Conservation (phyloP, 352 stramenopile genomes). For the Phytophthora meadii region DNA sequence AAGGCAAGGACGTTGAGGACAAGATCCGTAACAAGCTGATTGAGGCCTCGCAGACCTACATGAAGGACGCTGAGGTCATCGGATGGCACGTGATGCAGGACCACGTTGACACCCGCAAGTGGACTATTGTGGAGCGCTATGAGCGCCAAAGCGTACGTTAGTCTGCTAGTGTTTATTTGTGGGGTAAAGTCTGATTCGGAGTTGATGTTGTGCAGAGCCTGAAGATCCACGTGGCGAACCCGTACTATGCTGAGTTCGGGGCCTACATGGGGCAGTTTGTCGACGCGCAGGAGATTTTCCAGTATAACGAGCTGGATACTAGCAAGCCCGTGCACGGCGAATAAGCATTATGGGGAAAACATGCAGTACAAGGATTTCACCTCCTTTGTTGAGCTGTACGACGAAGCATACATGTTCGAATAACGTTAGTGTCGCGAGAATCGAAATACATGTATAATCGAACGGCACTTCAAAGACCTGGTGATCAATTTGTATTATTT, state of each 20-base stretch:
- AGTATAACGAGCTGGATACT: constrained; percentile 30
- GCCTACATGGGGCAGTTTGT: constrained; percentile 17
- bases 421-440: not conserved
- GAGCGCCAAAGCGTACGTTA: constrained; percentile 25
- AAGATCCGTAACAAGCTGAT: constrained; percentile 32
- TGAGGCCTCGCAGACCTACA: constrained; percentile 26
- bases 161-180: not conserved
- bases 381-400: not conserved
- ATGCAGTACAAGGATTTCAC: no score
- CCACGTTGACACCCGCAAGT: constrained; percentile 26
- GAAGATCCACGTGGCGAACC: constrained; percentile 32
- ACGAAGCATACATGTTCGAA: not conserved
- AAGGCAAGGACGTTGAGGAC: constrained; percentile 34
- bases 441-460: no score
- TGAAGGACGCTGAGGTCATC: constrained; percentile 27
- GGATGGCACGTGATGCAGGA: constrained; percentile 34
- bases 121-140: constrained; percentile 34
- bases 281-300: constrained; percentile 14
- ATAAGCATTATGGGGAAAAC: constrained; percentile 6
- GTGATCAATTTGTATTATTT: no score
- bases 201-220: constrained; percentile 21
- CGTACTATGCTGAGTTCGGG: constrained; percentile 24
- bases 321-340: constrained; percentile 26
- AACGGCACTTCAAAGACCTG: no score
- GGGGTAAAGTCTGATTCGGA: not conserved